These are phyloP conservation scores for Acanthamoeba sp. DNA, from an alignment of 208 protist genomes.

Conservation along the genomic window DNA sequence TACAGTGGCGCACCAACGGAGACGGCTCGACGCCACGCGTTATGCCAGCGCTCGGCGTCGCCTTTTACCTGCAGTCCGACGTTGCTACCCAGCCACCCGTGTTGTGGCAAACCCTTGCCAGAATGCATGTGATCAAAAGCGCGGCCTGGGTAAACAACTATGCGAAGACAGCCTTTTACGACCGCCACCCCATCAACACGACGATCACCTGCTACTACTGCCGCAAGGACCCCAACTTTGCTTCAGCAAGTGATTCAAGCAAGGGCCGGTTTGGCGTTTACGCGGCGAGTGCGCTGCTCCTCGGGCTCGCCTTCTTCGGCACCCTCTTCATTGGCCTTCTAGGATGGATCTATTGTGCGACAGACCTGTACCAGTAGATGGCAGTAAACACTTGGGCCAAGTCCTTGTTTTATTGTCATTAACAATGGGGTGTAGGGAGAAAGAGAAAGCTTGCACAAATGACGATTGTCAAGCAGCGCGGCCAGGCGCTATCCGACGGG, in stretches of 20 bases:
- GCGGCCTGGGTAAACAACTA: not conserved
- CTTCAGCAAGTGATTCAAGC: not conserved
- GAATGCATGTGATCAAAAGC: not conserved
- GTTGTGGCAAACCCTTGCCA: not conserved
- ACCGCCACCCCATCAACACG: not conserved
- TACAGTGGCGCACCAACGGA: not conserved
- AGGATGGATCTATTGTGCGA: no score
- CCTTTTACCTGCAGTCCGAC: not conserved
- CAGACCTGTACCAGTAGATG: no score
- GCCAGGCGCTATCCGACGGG: no score
- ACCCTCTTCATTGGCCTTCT: not conserved
- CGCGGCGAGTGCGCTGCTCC: not conserved
- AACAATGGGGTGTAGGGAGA: no score
- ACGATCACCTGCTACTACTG: conserved; percentile 17
- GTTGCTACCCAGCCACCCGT: not conserved
- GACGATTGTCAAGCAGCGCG: no score
- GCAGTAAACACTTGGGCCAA: no score
- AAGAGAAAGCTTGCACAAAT: not conserved
- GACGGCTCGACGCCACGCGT: not conserved
- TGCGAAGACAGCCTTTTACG: not conserved
- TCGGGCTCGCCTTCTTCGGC: not conserved
- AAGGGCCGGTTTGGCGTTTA: not conserved
- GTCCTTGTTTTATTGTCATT: no score
- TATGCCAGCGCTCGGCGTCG: not conserved
- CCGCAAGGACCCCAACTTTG: not conserved